phyloP scores from a whole-genome alignment of 2,329 filamentous ascomycete genomes.

The Colletotrichum sublineola region DNA sequence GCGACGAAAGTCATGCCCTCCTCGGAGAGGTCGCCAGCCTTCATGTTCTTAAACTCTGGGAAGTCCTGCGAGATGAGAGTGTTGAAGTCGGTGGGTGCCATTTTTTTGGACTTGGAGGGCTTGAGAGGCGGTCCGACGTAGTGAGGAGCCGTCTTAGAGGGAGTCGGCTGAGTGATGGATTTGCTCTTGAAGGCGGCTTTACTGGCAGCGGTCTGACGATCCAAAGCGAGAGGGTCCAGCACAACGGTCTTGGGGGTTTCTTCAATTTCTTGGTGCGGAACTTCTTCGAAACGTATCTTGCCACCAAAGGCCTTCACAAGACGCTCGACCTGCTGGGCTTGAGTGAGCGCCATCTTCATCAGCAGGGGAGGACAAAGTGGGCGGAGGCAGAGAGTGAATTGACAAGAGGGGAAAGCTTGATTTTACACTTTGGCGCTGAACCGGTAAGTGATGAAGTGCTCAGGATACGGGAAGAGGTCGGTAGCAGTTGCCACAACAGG shows the following conservation, averaged over 20 bases:
- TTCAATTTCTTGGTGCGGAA: not conserved
- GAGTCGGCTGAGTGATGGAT: not conserved
- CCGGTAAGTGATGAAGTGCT: not conserved
- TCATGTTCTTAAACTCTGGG: constrained; percentile 28
- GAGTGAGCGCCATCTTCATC: not conserved
- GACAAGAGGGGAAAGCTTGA: not conserved
- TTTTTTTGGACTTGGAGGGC: constrained; percentile 29
- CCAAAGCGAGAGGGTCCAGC: constrained; percentile 26
- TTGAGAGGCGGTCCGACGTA: constrained; percentile 8
- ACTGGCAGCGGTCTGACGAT: constrained; percentile 19
- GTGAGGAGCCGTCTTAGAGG: not conserved
- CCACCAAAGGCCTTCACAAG: constrained; percentile 11
- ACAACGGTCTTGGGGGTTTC: constrained; percentile 10
- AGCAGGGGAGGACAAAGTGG: too few species aligned
- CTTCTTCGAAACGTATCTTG: constrained; percentile 21
- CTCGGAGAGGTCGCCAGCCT: constrained; percentile 44
- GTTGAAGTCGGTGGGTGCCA: constrained; percentile 27
- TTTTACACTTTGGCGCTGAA: too few species aligned
- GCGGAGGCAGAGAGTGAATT: too few species aligned
- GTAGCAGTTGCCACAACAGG: too few species aligned
- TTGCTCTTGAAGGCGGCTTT: constrained; percentile 26
- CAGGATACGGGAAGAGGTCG: not conserved
- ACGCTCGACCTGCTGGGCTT: constrained; percentile 3
- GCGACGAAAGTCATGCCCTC: constrained; percentile 58
- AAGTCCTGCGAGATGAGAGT: constrained; percentile 30